These are phyloP conservation scores for Apiospora aurea DNA, from an alignment of 2,329 filamentous ascomycete genomes.

Conservation along the genomic window DNA sequence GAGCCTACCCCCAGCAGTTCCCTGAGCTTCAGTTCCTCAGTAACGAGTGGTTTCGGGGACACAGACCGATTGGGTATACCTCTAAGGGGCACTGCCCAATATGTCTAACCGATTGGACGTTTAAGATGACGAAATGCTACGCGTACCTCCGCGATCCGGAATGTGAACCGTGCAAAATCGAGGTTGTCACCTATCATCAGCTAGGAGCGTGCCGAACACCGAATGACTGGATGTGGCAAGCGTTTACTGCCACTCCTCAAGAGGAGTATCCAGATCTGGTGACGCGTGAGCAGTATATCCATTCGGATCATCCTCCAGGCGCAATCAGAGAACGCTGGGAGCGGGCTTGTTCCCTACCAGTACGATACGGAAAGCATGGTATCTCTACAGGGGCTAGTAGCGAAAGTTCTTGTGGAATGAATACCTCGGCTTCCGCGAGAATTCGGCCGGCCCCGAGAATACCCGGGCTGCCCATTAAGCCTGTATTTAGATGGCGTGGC, in stretches of 20 bases:
- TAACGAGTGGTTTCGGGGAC: not conserved
- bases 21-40: not conserved
- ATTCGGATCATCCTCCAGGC: not conserved
- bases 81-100: not conserved
- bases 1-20: not conserved
- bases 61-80: not conserved
- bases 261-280: not conserved
- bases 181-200: not conserved
- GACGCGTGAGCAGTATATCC: not conserved
- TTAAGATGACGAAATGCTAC: not conserved
- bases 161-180: not conserved
- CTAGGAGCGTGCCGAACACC: not conserved
- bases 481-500: not conserved
- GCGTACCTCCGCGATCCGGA: not conserved
- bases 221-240: not conserved
- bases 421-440: not conserved
- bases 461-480: constrained; percentile 2
- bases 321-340: not conserved
- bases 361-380: not conserved
- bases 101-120: not conserved
- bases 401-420: not conserved
- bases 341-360: not conserved
- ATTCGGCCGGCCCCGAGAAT: not conserved
- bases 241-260: not conserved
- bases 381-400: no score